Evolutionary conservation across 306 rosid species (phyloP), one percentile per base, ranked within the genome.

Genomic region (Citrullus amarus): DNA sequence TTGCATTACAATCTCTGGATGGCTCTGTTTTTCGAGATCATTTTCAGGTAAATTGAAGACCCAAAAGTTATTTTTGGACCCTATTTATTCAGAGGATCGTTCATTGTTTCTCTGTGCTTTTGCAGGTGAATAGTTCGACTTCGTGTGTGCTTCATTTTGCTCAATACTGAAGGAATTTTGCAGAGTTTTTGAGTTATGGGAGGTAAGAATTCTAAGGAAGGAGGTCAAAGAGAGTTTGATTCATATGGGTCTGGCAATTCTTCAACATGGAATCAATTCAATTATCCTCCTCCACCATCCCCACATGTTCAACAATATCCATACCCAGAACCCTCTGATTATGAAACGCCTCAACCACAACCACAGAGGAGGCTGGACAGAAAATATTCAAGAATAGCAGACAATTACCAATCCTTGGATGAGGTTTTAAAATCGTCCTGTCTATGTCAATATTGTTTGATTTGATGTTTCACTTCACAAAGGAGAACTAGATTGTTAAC

Each of bases 301-400:
- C 71, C 93, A 11, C 67, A 82, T 51, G 77, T 87, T 82, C 86
- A 72, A 71, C 87, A 76, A 36, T 68, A 41, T 73, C 71, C 85
- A 5, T 86, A 80, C n/a, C 15, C 89, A 10, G 53, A 88, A 60
- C 61, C 88, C 2, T 78, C 81, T 9, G 85, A 75, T 46, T 68
- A 83, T 57, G 75, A 76, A 34, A 36, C 85, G 22, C 82, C 87
- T 6, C 85, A 86, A 9, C 85, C 36, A 32, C 36, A 28, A 66
- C 86, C 87, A 7, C 83, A 25, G 53, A 88, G 90, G 80, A 90
- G 65, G 56, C 60, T 86, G 81, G 89, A 91, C 61, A 87, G 91
- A 77, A 90, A 48, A 82, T 92, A 86, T 85, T 90, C 96, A 2
- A 88, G 85, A 81, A 94, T 94, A 11, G 88, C 93, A 50, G 97